Evolutionary conservation across 179 eudicot species (phyloP).

Genomic region (Pouteria campechiana): DNA sequence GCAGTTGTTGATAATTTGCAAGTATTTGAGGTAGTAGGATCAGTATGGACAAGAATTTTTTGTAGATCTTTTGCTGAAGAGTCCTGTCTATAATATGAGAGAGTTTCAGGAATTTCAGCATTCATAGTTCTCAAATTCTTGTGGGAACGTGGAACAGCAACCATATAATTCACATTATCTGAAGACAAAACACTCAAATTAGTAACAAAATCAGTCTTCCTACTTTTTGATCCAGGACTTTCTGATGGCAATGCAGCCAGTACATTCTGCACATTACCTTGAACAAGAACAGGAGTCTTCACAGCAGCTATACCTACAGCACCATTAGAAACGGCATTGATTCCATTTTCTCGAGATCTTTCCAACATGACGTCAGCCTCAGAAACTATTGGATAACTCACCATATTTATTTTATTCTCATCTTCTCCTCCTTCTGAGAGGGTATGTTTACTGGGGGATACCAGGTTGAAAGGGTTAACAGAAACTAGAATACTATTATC

Average conservation of each 20-base stretch:
- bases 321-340: slow-evolving; percentile 6
- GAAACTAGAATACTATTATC: slow-evolving; percentile 11
- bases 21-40: neutral
- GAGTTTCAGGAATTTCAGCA: neutral
- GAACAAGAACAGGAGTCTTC: neutral
- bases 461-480: slow-evolving; percentile 15
- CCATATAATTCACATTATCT: neutral
- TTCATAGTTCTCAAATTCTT: neutral
- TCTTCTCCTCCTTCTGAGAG: slow-evolving; percentile 3
- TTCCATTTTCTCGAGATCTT: slow-evolving; percentile 12
- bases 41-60: neutral
- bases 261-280: no score
- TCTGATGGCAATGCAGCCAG: no score
- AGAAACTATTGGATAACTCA: no score
- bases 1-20: no score
- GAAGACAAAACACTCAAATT: neutral
- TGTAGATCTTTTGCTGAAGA: no score
- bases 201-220: neutral
- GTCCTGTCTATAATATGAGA: no score
- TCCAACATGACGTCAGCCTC: no score
- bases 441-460: slow-evolving; percentile 3
- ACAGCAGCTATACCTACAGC: slow-evolving; percentile 17
- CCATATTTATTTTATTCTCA: slow-evolving; percentile 4
- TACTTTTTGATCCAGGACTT: no score
- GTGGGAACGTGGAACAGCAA: neutral